phyloP scores from a whole-genome alignment of 2,329 filamentous ascomycete genomes.

The Pseudogymnoascus sp. region DNA sequence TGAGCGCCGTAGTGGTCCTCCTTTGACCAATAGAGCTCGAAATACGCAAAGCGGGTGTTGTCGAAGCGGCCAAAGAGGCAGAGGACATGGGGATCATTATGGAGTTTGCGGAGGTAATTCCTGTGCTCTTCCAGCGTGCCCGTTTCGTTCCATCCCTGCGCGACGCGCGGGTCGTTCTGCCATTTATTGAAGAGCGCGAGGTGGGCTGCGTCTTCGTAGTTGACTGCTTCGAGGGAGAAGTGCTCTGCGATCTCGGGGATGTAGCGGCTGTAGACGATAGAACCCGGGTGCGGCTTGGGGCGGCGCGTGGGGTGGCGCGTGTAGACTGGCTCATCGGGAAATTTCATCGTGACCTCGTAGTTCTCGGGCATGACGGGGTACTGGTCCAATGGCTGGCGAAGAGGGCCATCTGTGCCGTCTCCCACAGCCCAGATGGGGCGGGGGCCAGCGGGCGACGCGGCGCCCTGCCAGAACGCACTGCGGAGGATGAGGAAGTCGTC shows the following conservation, averaged over 20 bases:
- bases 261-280: conserved; percentile 68
- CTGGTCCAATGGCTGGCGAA: conserved; percentile 26
- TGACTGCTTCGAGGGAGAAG: conserved; percentile 68
- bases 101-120: conserved; percentile 57
- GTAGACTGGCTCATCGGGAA: conserved; percentile 31
- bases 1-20: conserved; percentile 54
- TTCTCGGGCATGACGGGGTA: conserved; percentile 36
- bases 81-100: conserved; percentile 64
- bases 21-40: conserved; percentile 73
- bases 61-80: conserved; percentile 65
- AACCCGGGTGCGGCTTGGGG: conserved; percentile 61
- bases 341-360: conserved; percentile 33
- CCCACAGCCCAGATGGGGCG: conserved; percentile 47
- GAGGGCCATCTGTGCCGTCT: conserved; percentile 23
- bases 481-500: conserved; percentile 41
- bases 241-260: conserved; percentile 67
- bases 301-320: conserved; percentile 63
- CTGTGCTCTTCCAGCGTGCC: conserved; percentile 67
- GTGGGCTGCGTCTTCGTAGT: conserved; percentile 56
- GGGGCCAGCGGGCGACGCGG: conserved; percentile 57
- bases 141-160: conserved; percentile 71
- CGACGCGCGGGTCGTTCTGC: conserved; percentile 78
- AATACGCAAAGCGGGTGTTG: conserved; percentile 64
- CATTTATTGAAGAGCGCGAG: conserved; percentile 65
- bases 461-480: conserved; percentile 61